Evolutionary conservation across 257 asterid genomes (phyloP).

Genomic region (Capsicum pubescens): DNA sequence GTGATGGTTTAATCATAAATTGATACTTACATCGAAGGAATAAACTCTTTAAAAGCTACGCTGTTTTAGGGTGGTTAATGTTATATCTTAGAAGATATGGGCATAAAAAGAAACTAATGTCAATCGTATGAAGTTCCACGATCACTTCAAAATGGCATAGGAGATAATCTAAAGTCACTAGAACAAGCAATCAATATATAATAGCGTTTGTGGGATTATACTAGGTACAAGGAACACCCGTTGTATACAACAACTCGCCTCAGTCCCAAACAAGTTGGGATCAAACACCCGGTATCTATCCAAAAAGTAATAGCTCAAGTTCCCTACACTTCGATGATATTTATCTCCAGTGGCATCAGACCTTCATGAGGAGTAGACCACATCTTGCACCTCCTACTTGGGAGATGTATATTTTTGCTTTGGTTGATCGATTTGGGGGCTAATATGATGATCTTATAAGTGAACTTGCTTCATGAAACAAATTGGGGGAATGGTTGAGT

Average conservation of each 20-base stretch:
- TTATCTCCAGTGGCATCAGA: background rate
- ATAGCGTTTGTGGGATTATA: too few species aligned
- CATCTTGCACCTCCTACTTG: background rate
- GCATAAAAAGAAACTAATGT: slow-evolving; percentile 6
- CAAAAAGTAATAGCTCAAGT: too few species aligned
- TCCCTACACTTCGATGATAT: background rate
- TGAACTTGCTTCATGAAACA: background rate
- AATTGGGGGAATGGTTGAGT: background rate
- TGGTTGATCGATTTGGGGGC: background rate
- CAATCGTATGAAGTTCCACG: background rate
- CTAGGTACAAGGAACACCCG: background rate
- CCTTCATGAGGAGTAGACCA: background rate
- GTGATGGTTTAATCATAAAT: background rate
- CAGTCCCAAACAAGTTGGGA: background rate
- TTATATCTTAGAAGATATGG: slow-evolving; percentile 4
- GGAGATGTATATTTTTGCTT: background rate
- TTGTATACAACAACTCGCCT: background rate
- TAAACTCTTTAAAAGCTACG: background rate
- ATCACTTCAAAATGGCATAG: background rate
- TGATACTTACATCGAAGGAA: background rate
- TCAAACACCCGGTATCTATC: too few species aligned
- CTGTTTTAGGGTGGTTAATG: background rate
- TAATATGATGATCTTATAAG: background rate
- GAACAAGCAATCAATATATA: background rate
- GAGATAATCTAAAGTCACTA: background rate